These are phyloP conservation scores for Hypoxylon lenormandii DNA, from an alignment of 495 filamentous ascomycete genomes.

Conservation along the genomic window DNA sequence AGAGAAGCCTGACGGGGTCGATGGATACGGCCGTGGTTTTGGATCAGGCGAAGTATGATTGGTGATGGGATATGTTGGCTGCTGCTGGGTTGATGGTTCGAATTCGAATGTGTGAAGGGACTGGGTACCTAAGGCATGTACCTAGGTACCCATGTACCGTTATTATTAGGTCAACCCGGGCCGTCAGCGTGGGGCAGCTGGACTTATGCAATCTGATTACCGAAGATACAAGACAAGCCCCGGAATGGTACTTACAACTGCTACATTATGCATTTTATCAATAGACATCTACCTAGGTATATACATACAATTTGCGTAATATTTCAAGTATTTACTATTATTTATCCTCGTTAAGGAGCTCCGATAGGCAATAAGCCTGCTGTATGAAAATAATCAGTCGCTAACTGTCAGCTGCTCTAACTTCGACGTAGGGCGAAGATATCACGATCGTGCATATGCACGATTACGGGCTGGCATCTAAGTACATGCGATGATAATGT, in stretches of 20 bases:
- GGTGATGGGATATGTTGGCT: slow-evolving; percentile 18
- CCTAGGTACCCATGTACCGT: not conserved
- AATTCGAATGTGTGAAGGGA: too few species aligned
- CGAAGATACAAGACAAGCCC: slow-evolving; percentile 19
- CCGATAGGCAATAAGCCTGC: too few species aligned
- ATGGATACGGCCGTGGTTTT: slow-evolving; percentile 27
- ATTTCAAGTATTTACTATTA: too few species aligned
- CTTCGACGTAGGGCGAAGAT: too few species aligned
- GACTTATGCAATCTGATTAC: slow-evolving; percentile 13
- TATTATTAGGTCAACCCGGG: not conserved
- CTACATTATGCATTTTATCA: not conserved
- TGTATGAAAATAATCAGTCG: too few species aligned
- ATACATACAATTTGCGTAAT: too few species aligned
- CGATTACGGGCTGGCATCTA: not conserved
- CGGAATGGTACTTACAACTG: not conserved
- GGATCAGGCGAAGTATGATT: slow-evolving; percentile 34
- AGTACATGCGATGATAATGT: not conserved
- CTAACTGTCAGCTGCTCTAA: too few species aligned
- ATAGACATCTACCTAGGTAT: too few species aligned
- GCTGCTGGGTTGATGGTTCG: too few species aligned
- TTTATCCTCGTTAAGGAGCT: too few species aligned
- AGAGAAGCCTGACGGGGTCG: slow-evolving; percentile 27
- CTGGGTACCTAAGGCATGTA: too few species aligned
- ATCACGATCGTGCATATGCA: not conserved
- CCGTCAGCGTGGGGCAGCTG: slow-evolving; percentile 26